A percentile compares a stretch with the other conserved stretches of the same genome.
phyloP scores from a whole-genome alignment of 2,329 filamentous ascomycete species.

The Calonectria fujianensis region DNA sequence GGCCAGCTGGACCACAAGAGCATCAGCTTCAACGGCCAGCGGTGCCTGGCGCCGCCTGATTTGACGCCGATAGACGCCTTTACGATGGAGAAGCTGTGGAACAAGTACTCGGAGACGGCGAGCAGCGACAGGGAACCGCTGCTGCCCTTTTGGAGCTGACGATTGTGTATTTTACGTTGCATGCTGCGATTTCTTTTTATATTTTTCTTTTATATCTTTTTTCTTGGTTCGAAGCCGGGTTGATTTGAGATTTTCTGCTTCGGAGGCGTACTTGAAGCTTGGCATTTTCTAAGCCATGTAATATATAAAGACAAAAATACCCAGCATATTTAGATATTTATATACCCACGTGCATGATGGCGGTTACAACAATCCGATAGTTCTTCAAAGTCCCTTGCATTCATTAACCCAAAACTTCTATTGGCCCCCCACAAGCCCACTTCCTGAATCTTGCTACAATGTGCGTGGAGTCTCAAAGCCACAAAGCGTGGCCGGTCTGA shows the following conservation, averaged over 20 bases:
- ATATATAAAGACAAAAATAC: neutral
- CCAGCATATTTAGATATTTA: neutral
- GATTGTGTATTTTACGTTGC: neutral
- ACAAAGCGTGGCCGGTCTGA: neutral
- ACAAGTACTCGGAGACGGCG: neutral
- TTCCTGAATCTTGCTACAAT: too few relatives aligned
- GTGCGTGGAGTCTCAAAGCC: neutral
- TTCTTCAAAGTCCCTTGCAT: too few relatives aligned
- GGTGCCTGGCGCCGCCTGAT: neutral
- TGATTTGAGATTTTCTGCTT: neutral
- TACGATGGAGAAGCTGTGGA: neutral
- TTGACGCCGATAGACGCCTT: neutral
- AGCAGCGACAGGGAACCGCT: neutral
- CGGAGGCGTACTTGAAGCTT: neutral
- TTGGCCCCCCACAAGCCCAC: neutral
- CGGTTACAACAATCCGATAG: too few relatives aligned
- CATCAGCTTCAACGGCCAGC: neutral
- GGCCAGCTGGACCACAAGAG: neutral
- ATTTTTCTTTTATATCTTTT: neutral
- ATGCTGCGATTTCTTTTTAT: too few relatives aligned
- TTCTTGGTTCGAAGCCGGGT: too few relatives aligned
- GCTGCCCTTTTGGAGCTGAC: neutral
- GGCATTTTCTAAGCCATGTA: neutral
- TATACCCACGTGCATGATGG: neutral
- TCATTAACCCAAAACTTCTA: too few relatives aligned